These are phyloP conservation scores for Nectriaceae sp. DNA, from an alignment of 2,329 filamentous ascomycete genomes.

Conservation along the genomic window DNA sequence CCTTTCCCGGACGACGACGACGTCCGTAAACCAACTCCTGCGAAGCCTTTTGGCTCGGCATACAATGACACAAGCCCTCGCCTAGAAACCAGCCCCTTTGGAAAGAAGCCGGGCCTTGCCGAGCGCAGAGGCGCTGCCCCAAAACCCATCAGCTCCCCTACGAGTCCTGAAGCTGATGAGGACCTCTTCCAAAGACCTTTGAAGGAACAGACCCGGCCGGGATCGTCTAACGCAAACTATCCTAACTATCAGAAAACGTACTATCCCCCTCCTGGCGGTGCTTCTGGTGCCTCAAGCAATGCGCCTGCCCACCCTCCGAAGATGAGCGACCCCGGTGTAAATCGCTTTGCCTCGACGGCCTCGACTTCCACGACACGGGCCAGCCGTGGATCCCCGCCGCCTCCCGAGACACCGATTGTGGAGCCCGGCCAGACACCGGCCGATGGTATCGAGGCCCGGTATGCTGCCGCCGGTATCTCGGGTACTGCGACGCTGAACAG, in stretches of 20 bases:
- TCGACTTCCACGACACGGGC: slow-evolving; percentile 93
- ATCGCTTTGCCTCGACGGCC: slow-evolving; percentile 75
- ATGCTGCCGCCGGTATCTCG: slow-evolving; percentile 88
- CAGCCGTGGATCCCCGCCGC: slow-evolving; percentile 88
- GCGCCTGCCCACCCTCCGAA: slow-evolving; percentile 24
- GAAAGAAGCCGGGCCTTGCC: slow-evolving; percentile 68
- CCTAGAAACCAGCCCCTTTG: slow-evolving; percentile 55
- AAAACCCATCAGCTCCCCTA: slow-evolving; percentile 80
- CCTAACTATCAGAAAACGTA: slow-evolving; percentile 60
- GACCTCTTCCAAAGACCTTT: slow-evolving; percentile 75
- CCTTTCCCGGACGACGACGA: slow-evolving; percentile 77
- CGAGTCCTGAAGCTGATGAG: slow-evolving; percentile 74
- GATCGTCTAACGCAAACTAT: slow-evolving; percentile 44
- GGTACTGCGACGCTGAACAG: slow-evolving; percentile 80
- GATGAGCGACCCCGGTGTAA: slow-evolving; percentile 53
- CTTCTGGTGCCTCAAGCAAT: slow-evolving; percentile 36
- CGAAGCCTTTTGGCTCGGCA: slow-evolving; percentile 47
- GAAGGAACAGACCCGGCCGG: slow-evolving; percentile 43
- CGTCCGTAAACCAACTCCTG: slow-evolving; percentile 44
- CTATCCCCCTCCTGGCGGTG: slow-evolving; percentile 57
- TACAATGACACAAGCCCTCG: slow-evolving; percentile 56
- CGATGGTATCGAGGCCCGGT: slow-evolving; percentile 86
- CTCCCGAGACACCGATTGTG: slow-evolving; percentile 86
- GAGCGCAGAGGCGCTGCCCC: slow-evolving; percentile 82
- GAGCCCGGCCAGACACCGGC: slow-evolving; percentile 70